phyloP scores from a whole-genome alignment of 2,329 filamentous ascomycete genomes.

The Diaporthe humulicola region DNA sequence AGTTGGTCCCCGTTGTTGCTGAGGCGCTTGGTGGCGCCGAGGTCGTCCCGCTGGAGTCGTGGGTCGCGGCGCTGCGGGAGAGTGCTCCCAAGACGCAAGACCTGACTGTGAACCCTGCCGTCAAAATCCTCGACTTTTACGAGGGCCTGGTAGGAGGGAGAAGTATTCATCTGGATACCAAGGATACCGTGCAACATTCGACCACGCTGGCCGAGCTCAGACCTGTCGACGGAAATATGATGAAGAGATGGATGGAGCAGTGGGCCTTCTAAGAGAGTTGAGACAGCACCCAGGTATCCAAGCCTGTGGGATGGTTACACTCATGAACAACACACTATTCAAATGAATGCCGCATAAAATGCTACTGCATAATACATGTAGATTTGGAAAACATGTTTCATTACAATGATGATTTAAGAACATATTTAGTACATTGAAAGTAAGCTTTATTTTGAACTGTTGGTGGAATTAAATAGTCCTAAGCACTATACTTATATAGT shows the following conservation, averaged over 20 bases:
- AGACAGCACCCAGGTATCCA: not conserved
- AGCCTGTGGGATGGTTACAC: too few relatives aligned
- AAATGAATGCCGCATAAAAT: too few relatives aligned
- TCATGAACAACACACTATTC: too few relatives aligned
- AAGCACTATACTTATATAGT: too few relatives aligned
- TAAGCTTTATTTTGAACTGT: too few relatives aligned
- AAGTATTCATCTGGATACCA: not conserved
- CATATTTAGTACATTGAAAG: too few relatives aligned
- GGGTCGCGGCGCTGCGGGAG: slow-evolving; percentile 59
- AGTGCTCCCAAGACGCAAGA: slow-evolving; percentile 53
- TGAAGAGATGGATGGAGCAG: slow-evolving; percentile 16
- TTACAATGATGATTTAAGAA: too few relatives aligned
- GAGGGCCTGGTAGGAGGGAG: slow-evolving; percentile 2
- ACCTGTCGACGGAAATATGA: not conserved
- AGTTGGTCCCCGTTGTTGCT: slow-evolving; percentile 56
- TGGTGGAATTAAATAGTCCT: too few relatives aligned
- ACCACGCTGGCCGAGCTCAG: not conserved
- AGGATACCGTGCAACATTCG: not conserved
- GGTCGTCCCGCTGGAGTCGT: slow-evolving; percentile 58
- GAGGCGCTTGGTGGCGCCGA: slow-evolving; percentile 54
- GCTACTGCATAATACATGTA: too few relatives aligned
- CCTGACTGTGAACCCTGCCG: slow-evolving; percentile 36
- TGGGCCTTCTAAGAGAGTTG: slow-evolving; percentile 3
- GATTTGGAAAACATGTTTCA: too few relatives aligned
- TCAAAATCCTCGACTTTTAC: slow-evolving; percentile 33